Conservation (phyloP, 78 protist species). For the Planoprotostelium fungivorum region DNA sequence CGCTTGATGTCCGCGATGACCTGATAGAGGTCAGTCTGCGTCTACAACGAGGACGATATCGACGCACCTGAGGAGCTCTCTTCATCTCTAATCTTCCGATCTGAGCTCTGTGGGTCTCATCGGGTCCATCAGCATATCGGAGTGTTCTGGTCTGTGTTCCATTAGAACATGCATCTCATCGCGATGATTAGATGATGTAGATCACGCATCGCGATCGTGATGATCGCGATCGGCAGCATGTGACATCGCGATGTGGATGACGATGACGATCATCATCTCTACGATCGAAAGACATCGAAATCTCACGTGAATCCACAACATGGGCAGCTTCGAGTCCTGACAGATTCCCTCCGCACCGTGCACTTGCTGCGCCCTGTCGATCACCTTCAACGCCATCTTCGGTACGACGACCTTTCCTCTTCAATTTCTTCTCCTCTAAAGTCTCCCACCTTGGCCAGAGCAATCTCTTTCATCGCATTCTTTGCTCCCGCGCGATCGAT, state of each 20-base stretch:
- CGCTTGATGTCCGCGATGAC: background rate
- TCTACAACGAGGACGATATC: background rate
- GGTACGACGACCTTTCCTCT: constrained; percentile 45
- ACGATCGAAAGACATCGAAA: too few species aligned
- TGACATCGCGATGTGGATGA: too few species aligned
- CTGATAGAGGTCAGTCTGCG: too few species aligned
- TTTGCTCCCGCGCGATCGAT: constrained; percentile 59
- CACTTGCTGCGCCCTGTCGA: constrained; percentile 80
- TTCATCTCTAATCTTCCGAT: background rate
- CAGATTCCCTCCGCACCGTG: constrained; percentile 5
- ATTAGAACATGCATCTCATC: background rate
- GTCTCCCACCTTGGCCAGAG: constrained; percentile 55
- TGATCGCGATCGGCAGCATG: too few species aligned
- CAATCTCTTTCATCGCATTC: constrained; percentile 38
- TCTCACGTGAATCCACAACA: background rate
- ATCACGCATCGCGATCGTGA: too few species aligned
- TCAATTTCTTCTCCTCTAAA: background rate
- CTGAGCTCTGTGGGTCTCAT: background rate
- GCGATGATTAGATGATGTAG: too few species aligned
- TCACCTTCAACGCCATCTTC: constrained; percentile 25
- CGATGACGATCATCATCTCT: too few species aligned
- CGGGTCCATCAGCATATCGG: constrained; percentile 9
- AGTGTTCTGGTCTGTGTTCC: background rate
- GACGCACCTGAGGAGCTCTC: background rate
- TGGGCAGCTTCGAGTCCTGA: background rate